Percentiles rank a stretch among this genome's conserved stretches.
Conservation (phyloP, 2,329 filamentous ascomycete genomes). For the Cyclaneusma minus region DNA sequence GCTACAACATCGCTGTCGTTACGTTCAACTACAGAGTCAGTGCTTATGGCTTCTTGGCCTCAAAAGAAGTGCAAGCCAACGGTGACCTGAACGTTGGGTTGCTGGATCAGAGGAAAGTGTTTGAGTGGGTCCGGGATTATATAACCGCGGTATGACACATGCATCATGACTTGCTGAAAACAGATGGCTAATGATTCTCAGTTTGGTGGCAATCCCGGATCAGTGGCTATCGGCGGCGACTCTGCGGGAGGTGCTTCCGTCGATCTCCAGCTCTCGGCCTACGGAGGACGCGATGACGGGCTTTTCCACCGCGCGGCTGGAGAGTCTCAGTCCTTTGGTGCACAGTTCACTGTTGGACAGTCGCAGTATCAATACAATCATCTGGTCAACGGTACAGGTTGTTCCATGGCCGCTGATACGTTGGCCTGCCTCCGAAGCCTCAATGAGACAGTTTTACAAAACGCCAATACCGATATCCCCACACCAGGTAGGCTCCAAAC, state of each 20-base stretch:
- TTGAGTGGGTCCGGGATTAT: constrained; percentile 55
- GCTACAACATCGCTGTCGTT: constrained; percentile 49
- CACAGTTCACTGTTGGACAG: constrained; percentile 27
- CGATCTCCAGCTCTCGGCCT: constrained; percentile 44
- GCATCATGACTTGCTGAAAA: not conserved
- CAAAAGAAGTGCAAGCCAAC: constrained; percentile 31
- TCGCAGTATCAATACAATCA: constrained; percentile 36
- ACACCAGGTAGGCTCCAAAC: no score
- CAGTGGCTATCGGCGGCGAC: constrained; percentile 53
- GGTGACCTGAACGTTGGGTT: constrained; percentile 53
- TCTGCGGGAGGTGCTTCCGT: constrained; percentile 54
- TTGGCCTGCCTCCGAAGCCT: constrained; percentile 30
- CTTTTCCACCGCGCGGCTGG: constrained; percentile 35
- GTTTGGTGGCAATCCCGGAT: constrained; percentile 55
- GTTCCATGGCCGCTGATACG: constrained; percentile 20
- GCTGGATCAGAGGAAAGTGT: constrained; percentile 50
- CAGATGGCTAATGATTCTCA: constrained; percentile 14
- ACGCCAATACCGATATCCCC: constrained; percentile 25
- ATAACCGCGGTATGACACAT: constrained; percentile 28
- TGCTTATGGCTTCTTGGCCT: constrained; percentile 54
- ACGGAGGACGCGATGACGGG: constrained; percentile 29
- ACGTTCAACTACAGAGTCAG: constrained; percentile 66
- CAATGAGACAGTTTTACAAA: constrained; percentile 25
- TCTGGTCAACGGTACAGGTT: constrained; percentile 27
- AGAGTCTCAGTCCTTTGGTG: constrained; percentile 35